Evolutionary conservation across 2,329 filamentous ascomycete species (phyloP), one percentile per base, ranked within the genome.

Genomic region (Exophiala sideris): DNA sequence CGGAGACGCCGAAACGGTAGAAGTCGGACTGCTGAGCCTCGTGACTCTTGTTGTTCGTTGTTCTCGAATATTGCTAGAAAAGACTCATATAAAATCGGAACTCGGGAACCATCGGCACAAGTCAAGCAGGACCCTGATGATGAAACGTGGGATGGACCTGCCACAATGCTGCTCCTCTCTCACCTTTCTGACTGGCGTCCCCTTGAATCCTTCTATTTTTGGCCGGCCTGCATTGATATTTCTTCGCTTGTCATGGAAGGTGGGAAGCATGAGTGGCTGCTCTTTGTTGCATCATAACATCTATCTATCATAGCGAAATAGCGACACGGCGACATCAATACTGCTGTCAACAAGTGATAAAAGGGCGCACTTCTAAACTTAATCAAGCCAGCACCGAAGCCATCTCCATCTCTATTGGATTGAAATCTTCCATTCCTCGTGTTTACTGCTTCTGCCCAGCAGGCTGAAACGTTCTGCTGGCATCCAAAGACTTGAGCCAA

Each of bases 401-500:
- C 29, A 16, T 36, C 32, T 35, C 45, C 18, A 9, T 35, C 12
- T 16, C 33, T 16, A 47, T 38, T 47, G 45, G 45, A 35, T 18
- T 38, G 10, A 4, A 18, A 18, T 10, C 16, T 55, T 52, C 55
- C 56, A 58, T 52, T 54, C 40, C 50, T 52, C 48, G 48, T 32
- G 21, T 44, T 45, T 39, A 18, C 11, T 14, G 16, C 24, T 36
- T 46, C 33, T 40, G 45, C 53, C 54, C 24, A 29, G 33, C 49
- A 58, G 56, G 56, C 56, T 58, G 56, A 58, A 58, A 55, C 48
- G 56, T 58, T 58, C 42, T 45, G 33, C 39, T 53, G 44, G 41
- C 33, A 50, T 33, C 14, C 40, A 14, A 49, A 45, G 40, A 41
- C 36, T 10, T 36, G 24, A 35, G 42, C 40, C 33, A 8, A 47